These are phyloP conservation scores for Plasmodium coatneyi DNA, from an alignment of 169 alveolate species.

Conservation along the genomic window DNA sequence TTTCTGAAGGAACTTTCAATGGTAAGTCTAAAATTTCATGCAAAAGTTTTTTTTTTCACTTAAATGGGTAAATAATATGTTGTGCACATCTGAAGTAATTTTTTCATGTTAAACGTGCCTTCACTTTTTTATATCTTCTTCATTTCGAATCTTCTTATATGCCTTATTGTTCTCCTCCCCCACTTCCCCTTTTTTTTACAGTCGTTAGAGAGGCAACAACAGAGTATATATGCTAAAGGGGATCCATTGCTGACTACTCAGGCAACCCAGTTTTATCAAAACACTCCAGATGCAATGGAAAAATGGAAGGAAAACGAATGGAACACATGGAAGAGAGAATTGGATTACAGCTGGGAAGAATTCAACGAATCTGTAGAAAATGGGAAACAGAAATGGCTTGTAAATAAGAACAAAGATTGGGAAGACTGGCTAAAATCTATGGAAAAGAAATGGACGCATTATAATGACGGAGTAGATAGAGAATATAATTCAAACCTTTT, in stretches of 20 bases:
- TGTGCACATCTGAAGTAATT: not conserved
- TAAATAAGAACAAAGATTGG: constrained; percentile 15
- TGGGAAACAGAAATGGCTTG: not conserved
- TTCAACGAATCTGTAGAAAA: constrained; percentile 7
- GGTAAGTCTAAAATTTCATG: not conserved
- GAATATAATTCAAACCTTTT: constrained; percentile 15
- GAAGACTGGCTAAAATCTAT: not conserved
- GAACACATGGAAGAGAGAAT: constrained; percentile 1
- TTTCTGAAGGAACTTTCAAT: not conserved
- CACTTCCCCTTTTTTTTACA: not conserved
- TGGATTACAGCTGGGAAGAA: not conserved
- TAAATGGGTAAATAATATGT: not conserved
- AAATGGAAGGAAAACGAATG: constrained; percentile 2
- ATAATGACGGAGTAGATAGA: constrained; percentile 13
- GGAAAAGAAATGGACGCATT: constrained; percentile 46
- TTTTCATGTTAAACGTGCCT: not conserved
- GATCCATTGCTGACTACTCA: not conserved
- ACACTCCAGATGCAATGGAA: constrained; percentile 6
- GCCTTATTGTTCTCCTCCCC: not conserved
- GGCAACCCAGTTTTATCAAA: not conserved
- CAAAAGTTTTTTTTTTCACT: not conserved
- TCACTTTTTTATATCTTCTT: not conserved
- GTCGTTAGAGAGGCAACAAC: not conserved
- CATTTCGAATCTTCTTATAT: not conserved
- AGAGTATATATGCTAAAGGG: not conserved